Conservation (phyloP, 257 asterid species). For the Lavandula angustifolia region DNA sequence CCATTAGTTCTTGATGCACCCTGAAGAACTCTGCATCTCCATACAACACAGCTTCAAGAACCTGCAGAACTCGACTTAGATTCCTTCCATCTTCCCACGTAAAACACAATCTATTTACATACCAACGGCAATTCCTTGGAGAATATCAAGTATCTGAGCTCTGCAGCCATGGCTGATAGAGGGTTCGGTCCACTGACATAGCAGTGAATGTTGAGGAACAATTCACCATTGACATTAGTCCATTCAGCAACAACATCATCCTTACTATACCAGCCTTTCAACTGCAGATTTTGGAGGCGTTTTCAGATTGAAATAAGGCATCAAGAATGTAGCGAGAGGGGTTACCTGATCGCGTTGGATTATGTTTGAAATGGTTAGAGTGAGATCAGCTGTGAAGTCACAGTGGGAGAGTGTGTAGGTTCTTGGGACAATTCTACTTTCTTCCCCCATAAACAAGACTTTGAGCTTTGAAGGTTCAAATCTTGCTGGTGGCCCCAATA, state of each 20-base stretch:
- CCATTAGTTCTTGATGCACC: constrained; percentile 66
- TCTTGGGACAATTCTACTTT: constrained; percentile 66
- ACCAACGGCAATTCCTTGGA: constrained; percentile 95
- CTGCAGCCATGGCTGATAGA: constrained; percentile 75
- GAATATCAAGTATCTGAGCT: constrained; percentile 84
- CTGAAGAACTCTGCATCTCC: constrained; percentile 77
- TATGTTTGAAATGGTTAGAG: constrained; percentile 55
- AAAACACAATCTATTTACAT: constrained; percentile 12
- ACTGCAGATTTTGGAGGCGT: constrained; percentile 37
- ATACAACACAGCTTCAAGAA: constrained; percentile 78
- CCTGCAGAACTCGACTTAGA: constrained; percentile 42
- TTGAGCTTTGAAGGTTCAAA: constrained; percentile 86
- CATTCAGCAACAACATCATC: constrained; percentile 96
- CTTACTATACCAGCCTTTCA: constrained; percentile 82
- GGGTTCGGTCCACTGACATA: constrained; percentile 80
- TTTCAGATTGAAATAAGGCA: background rate
- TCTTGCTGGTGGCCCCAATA: constrained; percentile 90
- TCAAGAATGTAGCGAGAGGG: background rate
- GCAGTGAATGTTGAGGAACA: constrained; percentile 85
- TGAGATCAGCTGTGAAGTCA: constrained; percentile 69
- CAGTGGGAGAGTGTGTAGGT: constrained; percentile 92
- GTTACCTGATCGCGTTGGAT: constrained; percentile 73
- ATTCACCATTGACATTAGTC: constrained; percentile 68
- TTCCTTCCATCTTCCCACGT: background rate
- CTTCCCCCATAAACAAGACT: constrained; percentile 64